Evolutionary conservation across 75 land plant genomes (phyloP).

Genomic region (Adiantum capillusveneris): DNA sequence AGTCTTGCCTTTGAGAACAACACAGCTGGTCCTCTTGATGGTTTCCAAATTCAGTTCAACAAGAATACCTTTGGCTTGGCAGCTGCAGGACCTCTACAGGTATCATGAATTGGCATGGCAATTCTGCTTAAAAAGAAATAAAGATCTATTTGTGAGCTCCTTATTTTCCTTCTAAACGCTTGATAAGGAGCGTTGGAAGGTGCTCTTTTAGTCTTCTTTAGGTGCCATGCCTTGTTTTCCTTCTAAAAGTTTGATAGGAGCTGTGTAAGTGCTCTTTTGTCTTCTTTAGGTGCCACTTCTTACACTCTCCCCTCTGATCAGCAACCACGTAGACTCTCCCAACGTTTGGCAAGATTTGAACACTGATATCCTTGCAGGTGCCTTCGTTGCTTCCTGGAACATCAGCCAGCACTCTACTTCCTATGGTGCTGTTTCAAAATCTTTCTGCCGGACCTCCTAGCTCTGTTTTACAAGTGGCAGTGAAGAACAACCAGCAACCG

Average conservation of each 20-base stretch:
- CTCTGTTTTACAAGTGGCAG: slow-evolving; percentile 85
- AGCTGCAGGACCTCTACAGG: slow-evolving; percentile 84
- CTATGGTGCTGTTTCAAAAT: slow-evolving; percentile 87
- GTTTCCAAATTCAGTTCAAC: slow-evolving; percentile 99
- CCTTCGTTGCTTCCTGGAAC: slow-evolving; percentile 77
- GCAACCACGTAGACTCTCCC: too few relatives aligned
- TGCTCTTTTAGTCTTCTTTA: too few relatives aligned
- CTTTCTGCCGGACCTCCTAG: slow-evolving; percentile 80
- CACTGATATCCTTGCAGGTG: slow-evolving; percentile 49
- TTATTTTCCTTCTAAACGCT: too few relatives aligned
- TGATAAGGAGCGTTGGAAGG: too few relatives aligned
- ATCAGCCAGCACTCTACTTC: slow-evolving; percentile 62
- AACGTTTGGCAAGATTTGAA: too few relatives aligned
- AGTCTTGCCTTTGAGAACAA: slow-evolving; percentile 82
- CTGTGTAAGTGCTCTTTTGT: too few relatives aligned
- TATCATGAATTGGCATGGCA: slow-evolving; percentile 12
- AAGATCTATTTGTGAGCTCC: too few relatives aligned
- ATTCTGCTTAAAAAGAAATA: too few relatives aligned
- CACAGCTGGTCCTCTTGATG: slow-evolving; percentile 63
- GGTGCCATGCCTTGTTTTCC: too few relatives aligned
- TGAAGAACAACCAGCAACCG: slow-evolving; percentile 96
- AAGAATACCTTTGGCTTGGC: slow-evolving; percentile 97
- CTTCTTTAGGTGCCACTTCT: too few relatives aligned
- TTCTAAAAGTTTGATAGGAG: too few relatives aligned
- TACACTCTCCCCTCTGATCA: too few relatives aligned